These are phyloP conservation scores for Mesembryanthemum crystallinum DNA, from an alignment of 148 eudicot genomes.

Conservation along the genomic window DNA sequence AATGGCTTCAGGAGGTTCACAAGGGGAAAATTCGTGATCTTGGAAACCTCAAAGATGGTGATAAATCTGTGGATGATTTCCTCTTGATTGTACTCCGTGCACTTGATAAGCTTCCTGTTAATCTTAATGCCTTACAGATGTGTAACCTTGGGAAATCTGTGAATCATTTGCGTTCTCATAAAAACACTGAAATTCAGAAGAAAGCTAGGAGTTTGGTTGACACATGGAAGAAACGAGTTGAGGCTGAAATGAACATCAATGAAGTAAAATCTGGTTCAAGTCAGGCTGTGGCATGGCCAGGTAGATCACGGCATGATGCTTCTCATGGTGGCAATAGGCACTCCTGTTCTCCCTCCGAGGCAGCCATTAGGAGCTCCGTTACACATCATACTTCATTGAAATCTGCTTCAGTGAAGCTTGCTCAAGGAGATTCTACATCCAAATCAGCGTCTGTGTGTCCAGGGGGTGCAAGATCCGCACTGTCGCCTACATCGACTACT, in stretches of 20 bases:
- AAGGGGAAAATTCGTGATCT: conserved; percentile 67
- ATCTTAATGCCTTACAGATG: conserved; percentile 68
- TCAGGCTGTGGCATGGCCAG: conserved; percentile 53
- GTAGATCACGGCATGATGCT: conserved; percentile 54
- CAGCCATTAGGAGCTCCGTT: conserved; percentile 36
- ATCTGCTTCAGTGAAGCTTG: conserved; percentile 40
- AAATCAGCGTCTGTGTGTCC: conserved; percentile 46
- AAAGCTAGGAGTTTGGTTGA: conserved; percentile 84
- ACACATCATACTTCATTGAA: conserved; percentile 45
- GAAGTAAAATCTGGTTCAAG: conserved; percentile 60
- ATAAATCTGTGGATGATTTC: conserved; percentile 76
- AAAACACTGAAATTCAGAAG: conserved; percentile 80
- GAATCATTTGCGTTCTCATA: conserved; percentile 67
- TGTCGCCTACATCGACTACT: conserved; percentile 31
- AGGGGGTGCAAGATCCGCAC: conserved; percentile 35
- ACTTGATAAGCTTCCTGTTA: conserved; percentile 81
- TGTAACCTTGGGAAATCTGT: conserved; percentile 91
- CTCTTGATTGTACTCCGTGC: conserved; percentile 83
- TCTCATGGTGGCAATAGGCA: conserved; percentile 42
- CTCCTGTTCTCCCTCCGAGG: conserved; percentile 47
- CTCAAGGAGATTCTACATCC: conserved; percentile 39
- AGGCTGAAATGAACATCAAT: conserved; percentile 74
- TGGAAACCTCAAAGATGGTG: conserved; percentile 53
- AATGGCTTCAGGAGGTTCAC: conserved; percentile 84
- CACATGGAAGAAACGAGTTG: conserved; percentile 94